phyloP scores from a whole-genome alignment of 441 rosid genomes.

The Raphanus hybrid region DNA sequence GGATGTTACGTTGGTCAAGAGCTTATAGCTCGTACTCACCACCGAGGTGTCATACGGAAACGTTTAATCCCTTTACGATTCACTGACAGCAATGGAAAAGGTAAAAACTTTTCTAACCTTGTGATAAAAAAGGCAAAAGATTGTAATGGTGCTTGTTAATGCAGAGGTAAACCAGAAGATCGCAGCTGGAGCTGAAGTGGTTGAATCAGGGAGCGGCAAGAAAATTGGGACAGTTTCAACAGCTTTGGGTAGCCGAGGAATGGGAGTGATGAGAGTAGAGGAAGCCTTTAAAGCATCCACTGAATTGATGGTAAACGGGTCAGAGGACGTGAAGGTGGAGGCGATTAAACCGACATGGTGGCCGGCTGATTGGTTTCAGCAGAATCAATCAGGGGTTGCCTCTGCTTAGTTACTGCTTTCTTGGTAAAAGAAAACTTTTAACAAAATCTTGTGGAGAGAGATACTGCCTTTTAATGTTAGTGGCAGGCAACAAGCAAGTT shows the following conservation, averaged over 20 bases:
- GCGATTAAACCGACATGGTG: slow-evolving; percentile 86
- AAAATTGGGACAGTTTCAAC: slow-evolving; percentile 70
- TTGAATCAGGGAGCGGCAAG: slow-evolving; percentile 61
- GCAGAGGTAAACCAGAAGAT: slow-evolving; percentile 64
- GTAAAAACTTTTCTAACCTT: slow-evolving; percentile 43
- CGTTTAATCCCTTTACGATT: slow-evolving; percentile 79
- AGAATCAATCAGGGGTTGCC: slow-evolving; percentile 41
- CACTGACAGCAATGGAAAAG: slow-evolving; percentile 55
- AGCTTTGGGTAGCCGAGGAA: slow-evolving; percentile 72
- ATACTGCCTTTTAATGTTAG: not conserved
- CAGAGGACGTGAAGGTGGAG: slow-evolving; percentile 66
- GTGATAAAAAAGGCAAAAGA: not conserved
- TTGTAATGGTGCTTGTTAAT: not conserved
- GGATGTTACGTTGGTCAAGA: slow-evolving; percentile 98
- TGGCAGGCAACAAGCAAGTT: not conserved
- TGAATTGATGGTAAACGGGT: slow-evolving; percentile 53
- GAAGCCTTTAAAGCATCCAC: slow-evolving; percentile 61
- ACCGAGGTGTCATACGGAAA: slow-evolving; percentile 84
- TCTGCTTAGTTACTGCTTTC: slow-evolving; percentile 17
- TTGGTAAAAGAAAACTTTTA: not conserved
- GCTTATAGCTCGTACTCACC: slow-evolving; percentile 93
- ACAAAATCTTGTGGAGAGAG: not conserved
- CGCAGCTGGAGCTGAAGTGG: slow-evolving; percentile 70
- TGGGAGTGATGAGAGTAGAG: slow-evolving; percentile 75
- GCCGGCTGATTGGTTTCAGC: slow-evolving; percentile 79